Percentiles rank a stretch among this genome's conserved stretches.
Conservation (phyloP, 1,139 yeast genomes). For the Sugiyamaella japonica region DNA sequence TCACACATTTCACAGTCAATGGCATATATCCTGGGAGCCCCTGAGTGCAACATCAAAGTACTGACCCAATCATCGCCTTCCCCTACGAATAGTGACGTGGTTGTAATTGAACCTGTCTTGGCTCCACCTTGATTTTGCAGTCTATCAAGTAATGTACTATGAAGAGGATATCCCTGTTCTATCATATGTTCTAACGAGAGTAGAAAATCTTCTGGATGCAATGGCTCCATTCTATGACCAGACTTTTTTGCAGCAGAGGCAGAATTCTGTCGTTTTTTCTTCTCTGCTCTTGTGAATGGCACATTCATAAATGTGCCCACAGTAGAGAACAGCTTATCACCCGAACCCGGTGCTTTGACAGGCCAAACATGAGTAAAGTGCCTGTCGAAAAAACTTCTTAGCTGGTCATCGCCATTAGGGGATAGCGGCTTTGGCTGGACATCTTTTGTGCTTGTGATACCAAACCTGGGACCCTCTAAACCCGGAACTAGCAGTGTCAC, state of each 20-base stretch:
- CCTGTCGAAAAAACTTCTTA: constrained; percentile 44
- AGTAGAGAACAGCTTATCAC: constrained; percentile 56
- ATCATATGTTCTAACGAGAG: constrained; percentile 50
- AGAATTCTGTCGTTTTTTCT: constrained; percentile 33
- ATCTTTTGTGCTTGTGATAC: constrained; percentile 28
- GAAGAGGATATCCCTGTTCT: constrained; percentile 61
- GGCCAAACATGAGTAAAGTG: constrained; percentile 49
- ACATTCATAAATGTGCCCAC: constrained; percentile 56
- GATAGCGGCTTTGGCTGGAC: constrained; percentile 25
- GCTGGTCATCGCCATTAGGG: constrained; percentile 28
- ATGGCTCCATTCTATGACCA: constrained; percentile 23
- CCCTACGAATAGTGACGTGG: constrained; percentile 11
- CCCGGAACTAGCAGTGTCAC: constrained; percentile 72
- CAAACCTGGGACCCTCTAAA: constrained; percentile 50
- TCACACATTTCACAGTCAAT: constrained; percentile 93
- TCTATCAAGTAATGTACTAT: constrained; percentile 29
- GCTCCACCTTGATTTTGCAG: background rate
- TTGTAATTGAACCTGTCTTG: background rate
- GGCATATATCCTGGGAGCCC: constrained; percentile 60
- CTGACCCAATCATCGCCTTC: constrained; percentile 54
- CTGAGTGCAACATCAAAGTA: constrained; percentile 51
- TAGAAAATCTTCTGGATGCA: constrained; percentile 54
- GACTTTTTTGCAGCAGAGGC: constrained; percentile 9
- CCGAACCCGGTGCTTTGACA: constrained; percentile 61
- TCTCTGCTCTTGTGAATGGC: constrained; percentile 58